phyloP scores from a whole-genome alignment of 2,329 filamentous ascomycete species.

The Penicillium sp. region DNA sequence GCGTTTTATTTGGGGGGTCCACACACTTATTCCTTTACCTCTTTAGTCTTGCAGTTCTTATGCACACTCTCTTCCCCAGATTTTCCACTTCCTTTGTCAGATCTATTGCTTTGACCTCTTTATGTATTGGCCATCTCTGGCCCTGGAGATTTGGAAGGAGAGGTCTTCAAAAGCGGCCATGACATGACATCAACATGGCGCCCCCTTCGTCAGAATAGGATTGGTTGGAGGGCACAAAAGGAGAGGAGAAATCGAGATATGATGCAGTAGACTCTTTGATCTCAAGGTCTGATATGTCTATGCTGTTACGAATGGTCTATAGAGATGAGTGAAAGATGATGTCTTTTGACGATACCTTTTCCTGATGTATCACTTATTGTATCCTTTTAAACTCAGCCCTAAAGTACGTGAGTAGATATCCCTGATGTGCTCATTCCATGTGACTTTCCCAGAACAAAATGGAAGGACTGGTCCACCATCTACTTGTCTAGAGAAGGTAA shows the following conservation, averaged over 20 bases:
- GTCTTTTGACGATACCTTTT: constrained; percentile 16
- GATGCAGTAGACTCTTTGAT: constrained; percentile 25
- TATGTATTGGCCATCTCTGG: constrained; percentile 13
- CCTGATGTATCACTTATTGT: too few species aligned
- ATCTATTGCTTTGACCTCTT: constrained; percentile 15
- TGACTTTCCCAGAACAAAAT: too few species aligned
- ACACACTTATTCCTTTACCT: constrained; percentile 28
- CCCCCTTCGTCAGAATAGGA: constrained; percentile 3
- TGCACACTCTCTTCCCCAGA: constrained; percentile 26
- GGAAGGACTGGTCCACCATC: not conserved
- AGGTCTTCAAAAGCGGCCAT: constrained; percentile 14
- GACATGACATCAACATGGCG: constrained; percentile 12
- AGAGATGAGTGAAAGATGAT: constrained; percentile 38
- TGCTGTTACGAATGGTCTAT: constrained; percentile 43
- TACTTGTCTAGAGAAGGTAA: not conserved
- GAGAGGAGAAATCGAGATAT: constrained; percentile 18
- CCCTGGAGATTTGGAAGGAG: constrained; percentile 18
- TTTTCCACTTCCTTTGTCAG: constrained; percentile 23
- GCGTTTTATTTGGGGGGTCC: constrained; percentile 43
- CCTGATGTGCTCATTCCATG: not conserved
- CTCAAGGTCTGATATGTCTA: constrained; percentile 31
- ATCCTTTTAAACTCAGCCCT: too few species aligned
- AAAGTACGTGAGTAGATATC: too few species aligned
- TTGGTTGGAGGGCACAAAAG: constrained; percentile 5
- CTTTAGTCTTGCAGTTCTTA: constrained; percentile 21